These are phyloP conservation scores for Talaromyces rugulosus DNA, from an alignment of 2,329 filamentous ascomycete species.

Conservation along the genomic window DNA sequence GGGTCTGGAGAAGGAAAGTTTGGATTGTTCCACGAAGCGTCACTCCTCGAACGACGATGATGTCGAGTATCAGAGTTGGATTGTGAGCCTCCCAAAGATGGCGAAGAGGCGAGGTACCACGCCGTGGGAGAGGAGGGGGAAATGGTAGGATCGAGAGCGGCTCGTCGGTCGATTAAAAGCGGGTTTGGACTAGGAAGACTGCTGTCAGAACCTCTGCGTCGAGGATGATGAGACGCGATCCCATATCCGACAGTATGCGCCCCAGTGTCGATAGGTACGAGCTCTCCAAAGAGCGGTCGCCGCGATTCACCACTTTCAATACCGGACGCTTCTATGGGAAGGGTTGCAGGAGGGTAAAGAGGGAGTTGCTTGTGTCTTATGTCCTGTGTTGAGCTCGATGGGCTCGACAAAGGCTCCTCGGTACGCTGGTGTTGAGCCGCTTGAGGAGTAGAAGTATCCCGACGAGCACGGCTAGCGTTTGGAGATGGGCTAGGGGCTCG, in stretches of 20 bases:
- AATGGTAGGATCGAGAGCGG: slow-evolving; percentile 35
- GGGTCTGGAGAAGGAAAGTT: slow-evolving; percentile 25
- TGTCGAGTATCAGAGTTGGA: slow-evolving; percentile 14
- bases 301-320: slow-evolving; percentile 20
- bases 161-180: slow-evolving; percentile 34
- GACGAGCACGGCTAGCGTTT: slow-evolving; percentile 22
- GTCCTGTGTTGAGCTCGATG: slow-evolving; percentile 9
- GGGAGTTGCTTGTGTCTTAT: neutral
- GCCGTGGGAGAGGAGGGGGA: slow-evolving; percentile 63
- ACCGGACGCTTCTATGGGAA: neutral
- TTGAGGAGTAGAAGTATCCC: slow-evolving; percentile 13
- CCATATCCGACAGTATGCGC: slow-evolving; percentile 52
- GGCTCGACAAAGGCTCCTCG: slow-evolving; percentile 16
- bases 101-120: slow-evolving; percentile 55
- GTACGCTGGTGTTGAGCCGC: slow-evolving; percentile 16
- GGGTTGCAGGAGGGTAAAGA: neutral
- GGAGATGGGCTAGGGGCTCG: slow-evolving; percentile 33
- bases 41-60: slow-evolving; percentile 51
- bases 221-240: slow-evolving; percentile 48
- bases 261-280: slow-evolving; percentile 58
- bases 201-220: slow-evolving; percentile 68
- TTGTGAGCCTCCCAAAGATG: slow-evolving; percentile 35
- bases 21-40: slow-evolving; percentile 44
- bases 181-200: slow-evolving; percentile 53
- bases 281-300: slow-evolving; percentile 70